phyloP scores from a whole-genome alignment of 805 yeast genomes.

The Myxozyma monticola region DNA sequence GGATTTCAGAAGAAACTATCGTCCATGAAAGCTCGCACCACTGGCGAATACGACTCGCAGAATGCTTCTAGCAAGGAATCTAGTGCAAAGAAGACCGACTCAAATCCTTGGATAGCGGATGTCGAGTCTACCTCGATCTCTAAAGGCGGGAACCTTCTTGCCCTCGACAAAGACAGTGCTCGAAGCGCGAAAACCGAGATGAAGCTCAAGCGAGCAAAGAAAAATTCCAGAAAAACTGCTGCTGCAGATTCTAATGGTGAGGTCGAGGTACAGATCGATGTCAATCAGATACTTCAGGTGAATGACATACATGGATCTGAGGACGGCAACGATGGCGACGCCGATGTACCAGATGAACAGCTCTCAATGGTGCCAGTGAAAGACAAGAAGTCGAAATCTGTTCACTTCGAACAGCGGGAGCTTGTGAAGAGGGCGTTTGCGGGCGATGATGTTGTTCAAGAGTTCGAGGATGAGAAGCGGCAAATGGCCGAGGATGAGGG shows the following conservation, averaged over 20 bases:
- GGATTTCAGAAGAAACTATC: constrained; percentile 12
- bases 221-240: constrained; percentile 37
- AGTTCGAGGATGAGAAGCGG: constrained; percentile 76
- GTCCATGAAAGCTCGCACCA: background rate
- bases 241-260: constrained; percentile 30
- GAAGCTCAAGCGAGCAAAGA: constrained; percentile 33
- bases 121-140: constrained; percentile 46
- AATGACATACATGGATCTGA: constrained; percentile 48
- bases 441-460: constrained; percentile 88
- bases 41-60: background rate
- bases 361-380: constrained; percentile 21
- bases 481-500: constrained; percentile 71
- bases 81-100: constrained; percentile 21
- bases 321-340: constrained; percentile 51
- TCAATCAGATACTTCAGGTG: constrained; percentile 53
- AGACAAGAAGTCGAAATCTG: constrained; percentile 42
- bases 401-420: constrained; percentile 64
- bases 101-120: constrained; percentile 41
- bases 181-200: constrained; percentile 46
- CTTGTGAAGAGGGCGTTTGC: constrained; percentile 91
- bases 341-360: constrained; percentile 34
- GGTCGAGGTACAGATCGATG: constrained; percentile 34
- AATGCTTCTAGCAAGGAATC: background rate
- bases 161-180: constrained; percentile 54
- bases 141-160: constrained; percentile 49